Percentiles rank a stretch among this genome's conserved stretches.
These are phyloP conservation scores for Venturia asperata DNA, from an alignment of 2,329 filamentous ascomycete species.

Conservation along the genomic window DNA sequence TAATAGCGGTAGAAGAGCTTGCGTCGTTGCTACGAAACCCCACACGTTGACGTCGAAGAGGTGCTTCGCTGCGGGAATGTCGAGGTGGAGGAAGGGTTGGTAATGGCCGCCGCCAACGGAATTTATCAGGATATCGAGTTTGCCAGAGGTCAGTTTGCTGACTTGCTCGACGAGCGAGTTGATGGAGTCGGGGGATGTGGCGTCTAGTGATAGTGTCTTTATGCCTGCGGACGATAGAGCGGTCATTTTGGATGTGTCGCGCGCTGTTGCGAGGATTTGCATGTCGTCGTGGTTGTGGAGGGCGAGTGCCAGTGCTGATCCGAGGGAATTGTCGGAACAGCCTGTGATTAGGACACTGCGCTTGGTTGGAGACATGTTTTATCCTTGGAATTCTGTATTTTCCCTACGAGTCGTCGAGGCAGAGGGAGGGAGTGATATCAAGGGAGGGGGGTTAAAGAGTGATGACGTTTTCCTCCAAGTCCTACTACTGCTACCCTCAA, in stretches of 20 bases:
- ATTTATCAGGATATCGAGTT: slow-evolving; percentile 37
- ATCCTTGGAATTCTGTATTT: not conserved
- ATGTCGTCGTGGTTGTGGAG: slow-evolving; percentile 32
- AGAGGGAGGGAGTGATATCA: not conserved
- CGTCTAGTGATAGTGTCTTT: slow-evolving; percentile 29
- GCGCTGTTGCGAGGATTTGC: slow-evolving; percentile 39
- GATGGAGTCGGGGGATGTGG: slow-evolving; percentile 29
- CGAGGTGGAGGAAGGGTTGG: slow-evolving; percentile 50
- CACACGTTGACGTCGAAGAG: slow-evolving; percentile 51
- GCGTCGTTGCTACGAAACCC: slow-evolving; percentile 44
- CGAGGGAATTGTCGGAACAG: slow-evolving; percentile 34
- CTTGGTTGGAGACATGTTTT: not conserved
- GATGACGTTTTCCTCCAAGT: too few species aligned
- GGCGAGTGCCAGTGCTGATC: slow-evolving; percentile 33
- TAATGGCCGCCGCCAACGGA: slow-evolving; percentile 53
- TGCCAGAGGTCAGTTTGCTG: not conserved
- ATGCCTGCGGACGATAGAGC: slow-evolving; percentile 24
- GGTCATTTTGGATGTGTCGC: slow-evolving; percentile 31
- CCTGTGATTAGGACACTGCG: slow-evolving; percentile 27
- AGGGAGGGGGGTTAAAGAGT: too few species aligned
- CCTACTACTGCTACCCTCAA: too few species aligned
- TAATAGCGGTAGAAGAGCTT: slow-evolving; percentile 49
- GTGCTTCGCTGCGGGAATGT: slow-evolving; percentile 39
- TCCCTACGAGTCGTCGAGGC: not conserved
- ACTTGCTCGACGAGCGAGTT: not conserved